Conservation (phyloP, 495 filamentous ascomycete genomes). For the Penicillium odoratum region DNA sequence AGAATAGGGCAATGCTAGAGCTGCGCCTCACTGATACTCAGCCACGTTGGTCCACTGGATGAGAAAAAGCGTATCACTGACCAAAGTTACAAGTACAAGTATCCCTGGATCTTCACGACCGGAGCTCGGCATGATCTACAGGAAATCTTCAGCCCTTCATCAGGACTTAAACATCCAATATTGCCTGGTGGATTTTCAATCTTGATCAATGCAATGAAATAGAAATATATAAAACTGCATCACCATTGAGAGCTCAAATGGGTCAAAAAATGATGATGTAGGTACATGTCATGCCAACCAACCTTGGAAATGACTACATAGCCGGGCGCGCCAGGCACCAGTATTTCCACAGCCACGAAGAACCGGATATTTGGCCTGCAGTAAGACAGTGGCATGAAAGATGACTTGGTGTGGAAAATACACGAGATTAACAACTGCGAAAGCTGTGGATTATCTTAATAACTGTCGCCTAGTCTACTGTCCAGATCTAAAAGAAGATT, state of each 20-base stretch:
- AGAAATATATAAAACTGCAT: too few species aligned
- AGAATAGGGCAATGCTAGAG: not conserved
- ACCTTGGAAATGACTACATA: not conserved
- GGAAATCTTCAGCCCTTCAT: not conserved
- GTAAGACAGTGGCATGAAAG: not conserved
- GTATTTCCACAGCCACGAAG: conserved; percentile 7
- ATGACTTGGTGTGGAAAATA: not conserved
- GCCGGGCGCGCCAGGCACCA: conserved; percentile 7
- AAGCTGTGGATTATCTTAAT: not conserved
- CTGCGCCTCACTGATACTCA: conserved; percentile 1
- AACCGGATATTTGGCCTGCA: not conserved
- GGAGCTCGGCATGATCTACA: not conserved
- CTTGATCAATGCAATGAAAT: too few species aligned
- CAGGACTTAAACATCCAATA: not conserved
- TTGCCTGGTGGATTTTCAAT: not conserved
- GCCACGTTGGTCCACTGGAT: not conserved
- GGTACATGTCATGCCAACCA: not conserved
- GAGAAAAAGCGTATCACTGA: not conserved
- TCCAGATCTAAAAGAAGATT: not conserved
- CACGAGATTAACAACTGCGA: not conserved
- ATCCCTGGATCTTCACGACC: not conserved
- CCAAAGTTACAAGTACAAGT: not conserved
- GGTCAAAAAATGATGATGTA: too few species aligned
- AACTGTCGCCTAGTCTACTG: not conserved
- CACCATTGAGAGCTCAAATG: too few species aligned